Evolutionary conservation across 164 flowering plant species (phyloP).

Genomic region (Saururus chinensis): DNA sequence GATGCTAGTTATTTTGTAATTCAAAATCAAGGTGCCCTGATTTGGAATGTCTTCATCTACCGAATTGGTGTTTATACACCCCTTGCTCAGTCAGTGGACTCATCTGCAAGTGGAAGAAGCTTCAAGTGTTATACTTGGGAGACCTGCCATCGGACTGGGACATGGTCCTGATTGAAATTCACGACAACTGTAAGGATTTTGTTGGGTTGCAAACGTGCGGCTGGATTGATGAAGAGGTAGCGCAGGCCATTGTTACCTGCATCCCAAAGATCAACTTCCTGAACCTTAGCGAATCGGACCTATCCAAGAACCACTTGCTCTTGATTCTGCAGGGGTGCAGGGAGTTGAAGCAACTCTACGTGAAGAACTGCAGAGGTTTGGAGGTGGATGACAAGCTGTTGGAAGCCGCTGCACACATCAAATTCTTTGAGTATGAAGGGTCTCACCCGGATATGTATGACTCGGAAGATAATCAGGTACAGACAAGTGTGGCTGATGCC

Average conservation of each 20-base stretch:
- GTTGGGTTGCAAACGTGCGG: conserved; percentile 2
- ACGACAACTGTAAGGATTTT: conserved; percentile 8
- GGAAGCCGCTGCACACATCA: conserved; percentile 1
- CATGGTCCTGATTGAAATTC: conserved; percentile 2
- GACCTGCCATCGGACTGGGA: neutral
- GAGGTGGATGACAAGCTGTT: conserved; percentile 10
- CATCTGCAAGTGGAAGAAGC: conserved; percentile 6
- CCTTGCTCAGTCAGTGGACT: neutral
- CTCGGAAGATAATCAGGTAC: no score
- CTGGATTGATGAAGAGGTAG: neutral
- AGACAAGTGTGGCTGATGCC: no score
- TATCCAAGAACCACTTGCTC: conserved; percentile 1
- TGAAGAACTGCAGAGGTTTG: conserved; percentile 3
- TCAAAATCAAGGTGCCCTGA: no score
- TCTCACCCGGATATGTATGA: no score
- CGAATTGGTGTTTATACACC: no score
- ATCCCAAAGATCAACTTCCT: conserved; percentile 6
- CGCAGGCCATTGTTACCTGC: conserved; percentile 4
- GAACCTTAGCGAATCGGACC: neutral
- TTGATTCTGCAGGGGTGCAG: conserved; percentile 10
- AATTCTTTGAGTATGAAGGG: conserved; percentile 1
- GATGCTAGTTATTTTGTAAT: no score
- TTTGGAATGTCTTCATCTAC: no score
- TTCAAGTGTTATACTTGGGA: neutral
- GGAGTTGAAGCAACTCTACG: conserved; percentile 4